Conservation (phyloP, 192 early-diverging fungal species). For the Coemansia sp. region DNA sequence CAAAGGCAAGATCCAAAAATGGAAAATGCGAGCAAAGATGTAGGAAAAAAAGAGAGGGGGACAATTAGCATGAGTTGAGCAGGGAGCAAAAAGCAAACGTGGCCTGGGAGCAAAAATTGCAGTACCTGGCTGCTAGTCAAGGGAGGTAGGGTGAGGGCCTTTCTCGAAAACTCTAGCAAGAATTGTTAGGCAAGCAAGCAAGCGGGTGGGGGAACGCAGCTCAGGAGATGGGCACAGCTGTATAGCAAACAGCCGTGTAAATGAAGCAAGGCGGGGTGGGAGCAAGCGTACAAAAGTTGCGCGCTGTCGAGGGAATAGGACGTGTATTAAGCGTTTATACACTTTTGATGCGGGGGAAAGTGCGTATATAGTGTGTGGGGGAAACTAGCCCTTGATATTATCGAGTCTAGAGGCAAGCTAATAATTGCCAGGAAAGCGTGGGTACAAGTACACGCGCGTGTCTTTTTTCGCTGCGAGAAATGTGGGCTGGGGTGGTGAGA, state of each 20-base stretch:
- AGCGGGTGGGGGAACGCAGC: not conserved
- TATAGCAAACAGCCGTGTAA: not conserved
- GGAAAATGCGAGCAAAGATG: slow-evolving; percentile 6
- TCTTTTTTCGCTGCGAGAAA: not conserved
- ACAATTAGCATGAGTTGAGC: slow-evolving; percentile 10
- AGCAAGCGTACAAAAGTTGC: slow-evolving; percentile 5
- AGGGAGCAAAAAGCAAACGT: not conserved
- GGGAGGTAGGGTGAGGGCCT: not conserved
- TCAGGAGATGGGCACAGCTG: not conserved
- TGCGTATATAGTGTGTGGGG: slow-evolving; percentile 14
- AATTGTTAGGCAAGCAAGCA: not conserved
- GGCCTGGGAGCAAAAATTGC: not conserved
- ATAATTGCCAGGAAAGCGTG: slow-evolving; percentile 13
- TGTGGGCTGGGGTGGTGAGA: slow-evolving; percentile 8
- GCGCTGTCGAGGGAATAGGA: slow-evolving; percentile 8
- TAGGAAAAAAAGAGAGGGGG: not conserved
- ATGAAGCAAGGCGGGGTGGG: slow-evolving; percentile 24
- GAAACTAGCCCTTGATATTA: slow-evolving; percentile 2
- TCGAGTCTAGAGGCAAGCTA: slow-evolving; percentile 9
- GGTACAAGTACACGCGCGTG: slow-evolving; percentile 12
- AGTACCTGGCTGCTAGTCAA: not conserved
- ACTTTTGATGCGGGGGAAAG: slow-evolving; percentile 13
- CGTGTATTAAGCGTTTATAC: slow-evolving; percentile 2
- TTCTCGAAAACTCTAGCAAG: not conserved
- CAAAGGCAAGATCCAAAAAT: slow-evolving; percentile 7